Conservation (phyloP, 2,329 filamentous ascomycete genomes). For the Verticillium zaregamsianum region DNA sequence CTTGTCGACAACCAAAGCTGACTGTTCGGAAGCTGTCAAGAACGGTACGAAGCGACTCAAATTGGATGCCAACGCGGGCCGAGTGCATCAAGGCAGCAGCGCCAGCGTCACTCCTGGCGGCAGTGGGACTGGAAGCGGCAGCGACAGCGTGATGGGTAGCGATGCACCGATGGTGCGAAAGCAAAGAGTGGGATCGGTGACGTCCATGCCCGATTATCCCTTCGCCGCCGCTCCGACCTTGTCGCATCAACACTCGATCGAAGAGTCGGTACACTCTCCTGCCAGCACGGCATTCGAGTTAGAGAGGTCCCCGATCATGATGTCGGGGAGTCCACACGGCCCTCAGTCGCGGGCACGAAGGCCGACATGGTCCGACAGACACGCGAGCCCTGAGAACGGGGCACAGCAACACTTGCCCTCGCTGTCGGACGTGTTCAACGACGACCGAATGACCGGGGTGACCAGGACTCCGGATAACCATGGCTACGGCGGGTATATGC, state of each 20-base stretch:
- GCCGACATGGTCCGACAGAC: slow-evolving; percentile 10
- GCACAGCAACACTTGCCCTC: slow-evolving; percentile 37
- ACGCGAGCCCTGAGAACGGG: slow-evolving; percentile 4
- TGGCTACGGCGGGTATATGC: slow-evolving; percentile 1
- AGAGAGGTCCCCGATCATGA: slow-evolving; percentile 3
- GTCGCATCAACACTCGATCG: slow-evolving; percentile 30
- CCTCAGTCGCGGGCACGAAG: slow-evolving; percentile 4
- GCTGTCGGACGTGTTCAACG: slow-evolving; percentile 44
- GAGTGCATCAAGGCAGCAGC: slow-evolving; percentile 32
- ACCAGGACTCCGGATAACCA: slow-evolving; percentile 9
- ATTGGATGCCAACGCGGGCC: slow-evolving; percentile 31
- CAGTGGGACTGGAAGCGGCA: slow-evolving; percentile 40
- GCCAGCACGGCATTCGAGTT: slow-evolving; percentile 30
- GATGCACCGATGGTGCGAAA: slow-evolving; percentile 43
- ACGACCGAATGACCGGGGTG: slow-evolving; percentile 18
- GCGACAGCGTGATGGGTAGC: slow-evolving; percentile 42
- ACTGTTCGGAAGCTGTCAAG: slow-evolving; percentile 28
- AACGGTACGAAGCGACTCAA: slow-evolving; percentile 47
- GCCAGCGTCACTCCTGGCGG: slow-evolving; percentile 33
- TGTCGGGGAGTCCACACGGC: slow-evolving; percentile 7
- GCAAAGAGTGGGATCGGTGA: slow-evolving; percentile 43
- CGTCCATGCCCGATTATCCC: slow-evolving; percentile 41
- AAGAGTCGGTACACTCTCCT: slow-evolving; percentile 42
- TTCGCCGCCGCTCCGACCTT: slow-evolving; percentile 33
- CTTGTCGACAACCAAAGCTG: background rate